Evolutionary conservation across 2,329 filamentous ascomycete species (phyloP).

Genomic region (Trichophyton benhamiae): DNA sequence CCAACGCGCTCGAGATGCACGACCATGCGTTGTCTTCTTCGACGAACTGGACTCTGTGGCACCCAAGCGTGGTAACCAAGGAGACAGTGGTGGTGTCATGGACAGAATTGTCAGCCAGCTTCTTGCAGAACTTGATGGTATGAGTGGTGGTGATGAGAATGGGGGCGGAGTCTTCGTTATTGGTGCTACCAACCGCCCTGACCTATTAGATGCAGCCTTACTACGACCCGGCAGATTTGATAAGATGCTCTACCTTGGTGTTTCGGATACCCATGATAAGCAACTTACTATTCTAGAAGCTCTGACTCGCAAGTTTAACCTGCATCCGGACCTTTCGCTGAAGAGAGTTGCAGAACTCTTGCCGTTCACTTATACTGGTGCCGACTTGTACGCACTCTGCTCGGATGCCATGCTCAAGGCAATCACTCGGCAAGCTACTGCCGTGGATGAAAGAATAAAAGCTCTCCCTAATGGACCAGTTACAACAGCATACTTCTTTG

Average conservation of each 20-base stretch:
- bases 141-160: conserved; percentile 89
- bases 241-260: conserved; percentile 91
- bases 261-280: conserved; percentile 93
- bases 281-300: conserved; percentile 90
- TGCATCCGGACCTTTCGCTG: conserved; percentile 68
- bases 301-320: conserved; percentile 83
- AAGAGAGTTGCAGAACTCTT: conserved; percentile 59
- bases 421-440: conserved; percentile 75
- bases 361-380: conserved; percentile 93
- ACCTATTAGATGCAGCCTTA: conserved; percentile 94
- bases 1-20: conserved; percentile 95
- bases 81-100: conserved; percentile 93
- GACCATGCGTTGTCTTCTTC: conserved; percentile 96
- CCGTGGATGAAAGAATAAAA: conserved; percentile 72
- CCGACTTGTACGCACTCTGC: conserved; percentile 92
- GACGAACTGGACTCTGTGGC: conserved; percentile 98
- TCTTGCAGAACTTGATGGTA: conserved; percentile 89
- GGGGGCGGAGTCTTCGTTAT: conserved; percentile 99
- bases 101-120: conserved; percentile 99
- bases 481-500: conserved; percentile 88
- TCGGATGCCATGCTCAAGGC: conserved; percentile 98
- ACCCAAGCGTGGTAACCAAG: conserved; percentile 93
- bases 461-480: conserved; percentile 48
- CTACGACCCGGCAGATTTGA: conserved; percentile 98
- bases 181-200: conserved; percentile 93